Evolutionary conservation across 305 asterid species (phyloP), one percentile per base, ranked within the genome.

Genomic region (Galium porrigens): DNA sequence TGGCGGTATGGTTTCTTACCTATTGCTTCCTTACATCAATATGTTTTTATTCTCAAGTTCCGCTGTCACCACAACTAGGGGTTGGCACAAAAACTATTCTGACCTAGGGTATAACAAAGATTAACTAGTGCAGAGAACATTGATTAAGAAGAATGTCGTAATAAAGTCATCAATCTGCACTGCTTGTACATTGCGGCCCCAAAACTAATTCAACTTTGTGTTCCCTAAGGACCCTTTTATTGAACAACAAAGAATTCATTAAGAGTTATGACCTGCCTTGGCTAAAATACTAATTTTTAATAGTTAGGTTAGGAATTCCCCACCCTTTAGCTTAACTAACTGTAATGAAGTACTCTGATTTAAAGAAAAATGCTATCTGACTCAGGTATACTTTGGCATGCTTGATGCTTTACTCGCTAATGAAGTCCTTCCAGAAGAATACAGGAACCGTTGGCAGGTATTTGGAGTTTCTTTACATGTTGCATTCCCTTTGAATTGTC

Each of bases 341-440:
- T 33, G 42, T 15, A 15, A 18, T 22, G 4, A 60, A 5, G 63
- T 9, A 17, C 22, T 53, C 22, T 6, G 22, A 41, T 58, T 18
- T 61, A 36, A 7, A 25, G 15, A 58, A 64, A 63, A 7, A 11
- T 70, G 55, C 32, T 62, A 12, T 11, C 42, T 51, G 46, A 37
- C 41, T 14, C 71, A 80, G 84, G 80, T 80, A 18, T 80, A 80
- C 72, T 80, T 80, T 49, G 84, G 82, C 27, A 80, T 80, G 84
- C 80, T 80, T 39, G 84, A 80, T 72, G 80, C 80, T 61, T 67
- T 80, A 56, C 70, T 80, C 72, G 75, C 75, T 68, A 77, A 70
- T 67, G 84, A 80, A 65, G 74, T 77, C 67, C 84, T 80, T 68
- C 84, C 84, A 48, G 80, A 77, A 70, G 84, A 80, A 68, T 80